Evolutionary conservation across 2,329 filamentous ascomycete species (phyloP).

Genomic region (Colletotrichum sp.): DNA sequence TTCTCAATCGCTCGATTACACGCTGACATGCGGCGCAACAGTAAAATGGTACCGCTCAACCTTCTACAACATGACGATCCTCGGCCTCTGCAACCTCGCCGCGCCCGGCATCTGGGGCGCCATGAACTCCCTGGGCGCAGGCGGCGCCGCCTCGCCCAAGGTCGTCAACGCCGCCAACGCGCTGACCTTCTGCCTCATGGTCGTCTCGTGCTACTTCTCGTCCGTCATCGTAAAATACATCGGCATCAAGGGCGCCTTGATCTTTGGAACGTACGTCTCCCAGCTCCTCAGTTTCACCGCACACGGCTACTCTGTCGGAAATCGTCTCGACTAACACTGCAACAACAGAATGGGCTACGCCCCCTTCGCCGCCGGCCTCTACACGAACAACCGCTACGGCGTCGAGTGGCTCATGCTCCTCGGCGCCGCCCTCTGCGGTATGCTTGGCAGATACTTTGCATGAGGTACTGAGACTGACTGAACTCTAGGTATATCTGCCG

Average conservation of each 20-base stretch:
- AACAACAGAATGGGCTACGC: constrained; percentile 65
- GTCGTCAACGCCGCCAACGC: constrained; percentile 76
- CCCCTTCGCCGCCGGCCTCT: constrained; percentile 73
- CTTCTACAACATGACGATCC: constrained; percentile 74
- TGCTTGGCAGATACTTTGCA: constrained; percentile 30
- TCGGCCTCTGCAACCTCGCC: constrained; percentile 73
- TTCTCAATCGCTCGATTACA: too few species aligned
- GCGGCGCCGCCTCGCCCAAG: constrained; percentile 67
- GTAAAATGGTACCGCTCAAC: constrained; percentile 75
- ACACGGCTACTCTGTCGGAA: rapidly evolving
- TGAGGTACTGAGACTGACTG: too few species aligned
- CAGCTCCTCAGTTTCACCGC: rapidly evolving
- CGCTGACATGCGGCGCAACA: constrained; percentile 25
- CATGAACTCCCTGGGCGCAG: constrained; percentile 76
- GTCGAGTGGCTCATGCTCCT: constrained; percentile 72
- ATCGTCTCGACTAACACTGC: too few species aligned
- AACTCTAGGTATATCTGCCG: constrained; percentile 58
- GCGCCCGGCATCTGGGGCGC: constrained; percentile 76
- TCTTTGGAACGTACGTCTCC: constrained; percentile 67
- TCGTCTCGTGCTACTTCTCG: constrained; percentile 71
- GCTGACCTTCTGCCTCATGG: constrained; percentile 75
- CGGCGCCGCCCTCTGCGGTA: constrained; percentile 71
- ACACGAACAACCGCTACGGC: constrained; percentile 74
- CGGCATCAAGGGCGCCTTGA: constrained; percentile 73
- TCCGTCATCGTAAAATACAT: constrained; percentile 69